Evolutionary conservation across 1,139 yeast species (phyloP).

Genomic region (Wickerhamiella infanticola): DNA sequence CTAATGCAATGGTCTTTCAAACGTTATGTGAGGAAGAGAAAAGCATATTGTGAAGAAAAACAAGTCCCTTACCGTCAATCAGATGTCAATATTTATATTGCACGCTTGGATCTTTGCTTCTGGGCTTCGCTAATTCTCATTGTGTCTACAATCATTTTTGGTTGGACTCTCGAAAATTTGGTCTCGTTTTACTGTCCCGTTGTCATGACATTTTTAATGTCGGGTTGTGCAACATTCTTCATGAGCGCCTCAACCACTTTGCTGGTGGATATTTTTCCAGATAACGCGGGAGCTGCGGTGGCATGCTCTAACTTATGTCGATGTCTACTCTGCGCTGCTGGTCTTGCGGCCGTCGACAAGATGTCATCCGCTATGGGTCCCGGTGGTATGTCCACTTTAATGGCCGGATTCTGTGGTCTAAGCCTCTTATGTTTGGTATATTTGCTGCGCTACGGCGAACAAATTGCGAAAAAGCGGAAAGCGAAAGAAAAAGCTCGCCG

Average conservation of each 20-base stretch:
- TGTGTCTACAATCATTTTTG: slow-evolving; percentile 37
- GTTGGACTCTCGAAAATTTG: slow-evolving; percentile 48
- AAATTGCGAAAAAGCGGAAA: background rate
- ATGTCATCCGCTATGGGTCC: slow-evolving; percentile 39
- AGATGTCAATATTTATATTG: slow-evolving; percentile 33
- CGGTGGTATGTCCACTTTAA: slow-evolving; percentile 51
- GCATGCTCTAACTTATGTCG: slow-evolving; percentile 46
- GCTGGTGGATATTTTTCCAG: slow-evolving; percentile 46
- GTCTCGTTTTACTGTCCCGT: slow-evolving; percentile 41
- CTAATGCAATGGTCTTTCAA: slow-evolving; percentile 22
- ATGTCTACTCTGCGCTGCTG: slow-evolving; percentile 45
- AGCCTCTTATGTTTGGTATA: slow-evolving; percentile 8
- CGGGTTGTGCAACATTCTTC: slow-evolving; percentile 38
- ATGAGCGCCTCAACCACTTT: slow-evolving; percentile 39
- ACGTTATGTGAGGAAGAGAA: slow-evolving; percentile 25
- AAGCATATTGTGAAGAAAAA: slow-evolving; percentile 27
- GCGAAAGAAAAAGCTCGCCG: background rate
- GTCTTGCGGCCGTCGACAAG: slow-evolving; percentile 43
- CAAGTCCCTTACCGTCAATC: slow-evolving; percentile 6
- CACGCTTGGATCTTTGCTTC: slow-evolving; percentile 28
- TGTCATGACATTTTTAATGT: slow-evolving; percentile 36
- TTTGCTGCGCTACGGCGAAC: slow-evolving; percentile 4
- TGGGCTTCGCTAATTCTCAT: slow-evolving; percentile 23
- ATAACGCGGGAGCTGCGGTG: slow-evolving; percentile 43
- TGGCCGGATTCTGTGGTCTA: slow-evolving; percentile 28